Conservation (phyloP, 805 yeast genomes). For the Suhomyces pyralidae region DNA sequence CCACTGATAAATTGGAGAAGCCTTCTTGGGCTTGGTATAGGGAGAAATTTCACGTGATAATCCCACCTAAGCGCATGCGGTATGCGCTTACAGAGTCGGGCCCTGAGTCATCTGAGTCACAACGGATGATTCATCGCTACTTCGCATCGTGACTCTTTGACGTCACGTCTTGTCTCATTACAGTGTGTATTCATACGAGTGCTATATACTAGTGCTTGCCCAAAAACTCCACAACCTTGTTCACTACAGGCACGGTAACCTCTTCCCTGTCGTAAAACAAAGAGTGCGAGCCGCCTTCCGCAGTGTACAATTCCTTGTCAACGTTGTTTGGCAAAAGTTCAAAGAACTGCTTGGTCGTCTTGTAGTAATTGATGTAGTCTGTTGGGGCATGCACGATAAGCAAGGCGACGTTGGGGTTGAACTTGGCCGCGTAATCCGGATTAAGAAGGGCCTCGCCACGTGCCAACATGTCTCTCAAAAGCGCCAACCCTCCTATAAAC, state of each 20-base stretch:
- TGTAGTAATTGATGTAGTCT: constrained; percentile 59
- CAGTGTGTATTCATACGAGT: background rate
- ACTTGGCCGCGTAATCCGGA: constrained; percentile 32
- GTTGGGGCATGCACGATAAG: constrained; percentile 58
- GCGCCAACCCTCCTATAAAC: constrained; percentile 51
- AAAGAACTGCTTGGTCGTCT: constrained; percentile 45
- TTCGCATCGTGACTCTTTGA: too few relatives aligned
- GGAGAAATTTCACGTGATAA: background rate
- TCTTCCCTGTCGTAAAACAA: constrained; percentile 47
- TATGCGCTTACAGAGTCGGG: background rate
- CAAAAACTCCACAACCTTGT: constrained; percentile 40
- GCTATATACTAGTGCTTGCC: background rate
- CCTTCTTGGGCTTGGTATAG: background rate
- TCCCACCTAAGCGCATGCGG: background rate
- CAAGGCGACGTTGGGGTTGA: constrained; percentile 44
- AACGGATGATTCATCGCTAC: too few relatives aligned
- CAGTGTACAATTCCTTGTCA: constrained; percentile 26
- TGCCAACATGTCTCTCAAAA: constrained; percentile 57
- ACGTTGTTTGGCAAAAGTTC: constrained; percentile 27
- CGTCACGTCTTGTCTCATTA: background rate
- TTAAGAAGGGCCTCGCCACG: constrained; percentile 56
- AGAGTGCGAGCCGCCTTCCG: constrained; percentile 41
- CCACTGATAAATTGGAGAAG: background rate
- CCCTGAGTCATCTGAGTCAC: background rate
- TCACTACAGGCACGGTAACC: constrained; percentile 31